Evolutionary conservation across 2,329 filamentous ascomycete species (phyloP), one percentile per base, ranked within the genome.

Genomic region (Trichoderma guizhouense): DNA sequence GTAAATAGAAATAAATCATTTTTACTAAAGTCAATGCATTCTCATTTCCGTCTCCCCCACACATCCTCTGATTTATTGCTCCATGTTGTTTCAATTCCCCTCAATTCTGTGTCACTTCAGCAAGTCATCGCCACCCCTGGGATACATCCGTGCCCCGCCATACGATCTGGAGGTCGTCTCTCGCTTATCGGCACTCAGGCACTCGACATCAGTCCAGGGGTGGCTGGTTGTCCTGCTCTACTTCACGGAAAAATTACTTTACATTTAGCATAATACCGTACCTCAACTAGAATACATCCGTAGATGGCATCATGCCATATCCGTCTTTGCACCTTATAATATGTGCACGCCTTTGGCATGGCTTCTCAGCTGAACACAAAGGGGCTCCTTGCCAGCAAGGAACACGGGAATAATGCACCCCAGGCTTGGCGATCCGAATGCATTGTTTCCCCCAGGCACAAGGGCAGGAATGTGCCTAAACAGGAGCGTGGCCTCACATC

Each of bases 181-280:
- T 72, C 71, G 71, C 71, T 72, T 58, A 72, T 71, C 71, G 58
- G 24, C 28, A 60, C 55, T 65, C 51, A 39, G 36, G 71, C 67
- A 71, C 66, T 43, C 5, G 30, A 11, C 14, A 67, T 12, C 24
- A 53, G 14, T n/a, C 12, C 57, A 39, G 26, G 55, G 39, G 18
- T 24, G 55, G 14, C 57, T 30, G 66, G 15, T n/a, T 43, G 63
- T 21, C 30, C 39, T 64, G 34, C 47, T 12, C 9, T 26, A 6
- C 47, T 7, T 24, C 47, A 24, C 47, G 47, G n/a, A 53, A 53
- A 53, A 53, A 24, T 53, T 24, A 24, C 39, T 43, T 43, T 53
- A 9, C 47, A 53, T 24, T 24, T 43, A 18, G 9, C 0, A 51
- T 21, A 11, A 21, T 53, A 24, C 11, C 47, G 11, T 14, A 6